Evolutionary conservation across 1,284 basidiomycete genomes (phyloP).

Genomic region (Ustilago trichophora): DNA sequence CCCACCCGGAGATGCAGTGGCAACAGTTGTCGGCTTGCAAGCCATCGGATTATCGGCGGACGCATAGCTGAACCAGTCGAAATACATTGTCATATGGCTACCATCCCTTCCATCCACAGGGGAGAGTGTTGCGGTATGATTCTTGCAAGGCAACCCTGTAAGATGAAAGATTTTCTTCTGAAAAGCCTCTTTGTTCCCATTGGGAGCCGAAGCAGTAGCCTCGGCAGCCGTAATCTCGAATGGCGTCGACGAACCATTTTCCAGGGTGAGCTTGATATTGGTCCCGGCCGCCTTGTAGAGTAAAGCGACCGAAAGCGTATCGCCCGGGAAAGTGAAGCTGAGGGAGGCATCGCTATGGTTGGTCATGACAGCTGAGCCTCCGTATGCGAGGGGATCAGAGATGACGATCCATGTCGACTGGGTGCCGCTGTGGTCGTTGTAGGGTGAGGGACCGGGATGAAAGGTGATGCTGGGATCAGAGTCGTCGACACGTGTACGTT

Average conservation of each 20-base stretch:
- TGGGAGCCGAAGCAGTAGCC: conserved; percentile 4
- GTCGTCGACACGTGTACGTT: conserved; percentile 28
- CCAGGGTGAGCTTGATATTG: conserved; percentile 8
- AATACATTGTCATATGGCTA: conserved; percentile 1
- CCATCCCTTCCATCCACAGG: not conserved
- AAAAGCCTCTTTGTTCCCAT: conserved; percentile 2
- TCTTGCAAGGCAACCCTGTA: conserved; percentile 7
- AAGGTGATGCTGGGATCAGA: conserved; percentile 15
- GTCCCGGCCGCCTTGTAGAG: conserved; percentile 16
- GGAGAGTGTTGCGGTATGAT: conserved; percentile 20
- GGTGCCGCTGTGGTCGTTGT: not conserved
- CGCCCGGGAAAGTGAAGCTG: conserved; percentile 18
- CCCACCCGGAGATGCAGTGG: no score
- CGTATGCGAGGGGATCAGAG: not conserved
- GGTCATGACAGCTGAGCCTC: conserved; percentile 14
- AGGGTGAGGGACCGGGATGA: conserved; percentile 15
- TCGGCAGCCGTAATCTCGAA: conserved; percentile 8
- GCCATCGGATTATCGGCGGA: not conserved
- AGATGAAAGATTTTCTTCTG: conserved; percentile 23
- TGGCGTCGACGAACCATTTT: conserved; percentile 9
- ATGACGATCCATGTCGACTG: conserved; percentile 6
- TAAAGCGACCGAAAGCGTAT: conserved; percentile 13
- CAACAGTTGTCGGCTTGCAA: no score
- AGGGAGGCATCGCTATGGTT: conserved; percentile 1
- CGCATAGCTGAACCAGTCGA: conserved; percentile 25